phyloP scores from a whole-genome alignment of 257 asterid species.

The Ocimum tenuiflorum region DNA sequence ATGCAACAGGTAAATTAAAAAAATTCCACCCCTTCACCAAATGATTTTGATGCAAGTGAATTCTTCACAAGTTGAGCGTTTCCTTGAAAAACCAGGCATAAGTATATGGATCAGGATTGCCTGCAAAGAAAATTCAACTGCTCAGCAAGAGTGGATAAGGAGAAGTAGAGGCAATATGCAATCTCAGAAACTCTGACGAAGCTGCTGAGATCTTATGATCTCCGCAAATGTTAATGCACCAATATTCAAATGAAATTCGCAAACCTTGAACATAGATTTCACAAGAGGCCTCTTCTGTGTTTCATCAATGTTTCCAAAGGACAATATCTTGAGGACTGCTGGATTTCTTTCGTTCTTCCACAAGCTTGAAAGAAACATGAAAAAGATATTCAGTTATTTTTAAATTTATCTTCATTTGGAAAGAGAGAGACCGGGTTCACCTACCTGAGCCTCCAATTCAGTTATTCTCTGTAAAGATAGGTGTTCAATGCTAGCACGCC shows the following conservation, averaged over 20 bases:
- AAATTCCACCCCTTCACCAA: neutral
- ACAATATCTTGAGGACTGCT: conserved; percentile 29
- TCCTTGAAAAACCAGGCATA: neutral
- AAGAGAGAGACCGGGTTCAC: neutral
- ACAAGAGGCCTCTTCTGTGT: conserved; percentile 13
- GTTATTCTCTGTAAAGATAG: conserved; percentile 75
- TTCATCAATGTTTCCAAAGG: conserved; percentile 22
- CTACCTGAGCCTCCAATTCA: conserved; percentile 85
- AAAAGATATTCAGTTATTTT: conserved; percentile 14
- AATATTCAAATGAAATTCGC: neutral
- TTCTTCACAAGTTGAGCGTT: too few relatives aligned
- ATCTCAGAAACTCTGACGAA: neutral
- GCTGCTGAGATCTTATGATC: neutral
- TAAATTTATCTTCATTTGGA: conserved; percentile 1
- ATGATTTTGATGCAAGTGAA: neutral
- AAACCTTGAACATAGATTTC: conserved; percentile 22
- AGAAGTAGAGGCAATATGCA: neutral
- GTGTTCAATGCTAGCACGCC: conserved; percentile 76
- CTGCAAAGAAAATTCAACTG: conserved; percentile 14
- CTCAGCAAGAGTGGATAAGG: neutral
- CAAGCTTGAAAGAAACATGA: conserved; percentile 39
- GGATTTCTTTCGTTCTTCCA: conserved; percentile 43
- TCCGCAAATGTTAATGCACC: neutral
- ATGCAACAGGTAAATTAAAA: neutral
- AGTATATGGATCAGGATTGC: neutral